Conservation (phyloP, 768 basidiomycete species). For the Leccinum incarnatum region DNA sequence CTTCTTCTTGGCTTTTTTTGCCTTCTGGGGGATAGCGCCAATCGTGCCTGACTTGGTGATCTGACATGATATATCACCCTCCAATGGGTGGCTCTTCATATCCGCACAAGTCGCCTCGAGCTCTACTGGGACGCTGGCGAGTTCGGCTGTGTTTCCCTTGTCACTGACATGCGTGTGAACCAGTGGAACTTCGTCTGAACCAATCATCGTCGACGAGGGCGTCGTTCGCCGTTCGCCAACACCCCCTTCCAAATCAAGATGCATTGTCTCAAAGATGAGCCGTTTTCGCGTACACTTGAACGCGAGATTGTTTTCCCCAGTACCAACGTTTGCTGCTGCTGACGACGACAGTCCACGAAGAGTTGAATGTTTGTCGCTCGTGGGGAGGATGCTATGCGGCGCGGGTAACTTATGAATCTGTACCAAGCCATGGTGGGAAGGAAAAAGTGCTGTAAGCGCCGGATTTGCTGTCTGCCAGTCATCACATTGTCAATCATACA, state of each 20-base stretch:
- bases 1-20: conserved; percentile 57
- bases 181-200: conserved; percentile 13
- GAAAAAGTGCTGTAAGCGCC: conserved; percentile 69
- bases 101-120: conserved; percentile 34
- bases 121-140: conserved; percentile 44
- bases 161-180: conserved; percentile 20
- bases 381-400: conserved; percentile 67
- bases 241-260: conserved; percentile 85
- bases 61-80: conserved; percentile 13
- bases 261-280: conserved; percentile 87
- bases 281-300: conserved; percentile 91
- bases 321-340: conserved; percentile 48
- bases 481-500: conserved; percentile 1
- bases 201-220: conserved; percentile 34
- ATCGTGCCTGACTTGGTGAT: conserved; percentile 1
- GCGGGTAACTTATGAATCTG: conserved; percentile 75
- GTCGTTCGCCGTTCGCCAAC: conserved; percentile 72
- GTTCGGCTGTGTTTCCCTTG: conserved; percentile 14
- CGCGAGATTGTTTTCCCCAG: conserved; percentile 94
- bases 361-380: conserved; percentile 79
- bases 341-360: conserved; percentile 75
- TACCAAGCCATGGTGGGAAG: conserved; percentile 83
- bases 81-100: neutral
- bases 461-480: conserved; percentile 59
- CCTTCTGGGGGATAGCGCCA: conserved; percentile 16